A percentile compares a stretch with the other conserved stretches of the same genome.
Evolutionary conservation across 2,329 filamentous ascomycete genomes (phyloP).

Genomic region (Ilyonectria destructans): DNA sequence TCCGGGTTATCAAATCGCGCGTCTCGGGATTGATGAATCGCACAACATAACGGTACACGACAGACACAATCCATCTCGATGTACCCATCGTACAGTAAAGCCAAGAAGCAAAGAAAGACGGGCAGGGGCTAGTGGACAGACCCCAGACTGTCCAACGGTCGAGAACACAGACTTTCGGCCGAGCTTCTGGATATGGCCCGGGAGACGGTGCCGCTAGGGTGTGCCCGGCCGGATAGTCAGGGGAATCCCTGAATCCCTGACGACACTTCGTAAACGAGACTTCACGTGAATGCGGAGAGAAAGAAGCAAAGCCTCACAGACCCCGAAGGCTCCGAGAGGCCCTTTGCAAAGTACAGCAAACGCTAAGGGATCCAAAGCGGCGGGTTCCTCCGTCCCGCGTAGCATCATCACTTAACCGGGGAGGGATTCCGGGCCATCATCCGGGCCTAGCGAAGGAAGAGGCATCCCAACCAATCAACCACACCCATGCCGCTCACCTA

Average conservation of each 20-base stretch:
- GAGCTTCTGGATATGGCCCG: constrained; percentile 11
- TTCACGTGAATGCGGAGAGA: constrained; percentile 1
- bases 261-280: background rate
- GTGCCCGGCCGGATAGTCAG: constrained; percentile 8
- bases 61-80: background rate
- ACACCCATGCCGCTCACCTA: background rate
- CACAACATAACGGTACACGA: too few relatives aligned
- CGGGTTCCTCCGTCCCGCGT: constrained; percentile 23
- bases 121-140: background rate
- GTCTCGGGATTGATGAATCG: too few relatives aligned
- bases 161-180: constrained; percentile 4
- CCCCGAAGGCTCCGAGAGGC: constrained; percentile 1
- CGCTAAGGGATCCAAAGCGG: background rate
- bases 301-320: constrained; percentile 1
- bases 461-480: background rate
- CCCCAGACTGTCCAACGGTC: constrained; percentile 1
- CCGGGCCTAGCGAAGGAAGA: background rate
- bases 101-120: background rate
- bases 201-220: constrained; percentile 17
- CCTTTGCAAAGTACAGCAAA: background rate
- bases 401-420: constrained; percentile 4
- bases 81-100: constrained; percentile 15
- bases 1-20: too few relatives aligned
- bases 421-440: constrained; percentile 4
- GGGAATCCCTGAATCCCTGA: constrained; percentile 16